Percentiles rank a stretch among this genome's conserved stretches.
Conservation (phyloP, 768 basidiomycete genomes). For the Tylopilus sp. region DNA sequence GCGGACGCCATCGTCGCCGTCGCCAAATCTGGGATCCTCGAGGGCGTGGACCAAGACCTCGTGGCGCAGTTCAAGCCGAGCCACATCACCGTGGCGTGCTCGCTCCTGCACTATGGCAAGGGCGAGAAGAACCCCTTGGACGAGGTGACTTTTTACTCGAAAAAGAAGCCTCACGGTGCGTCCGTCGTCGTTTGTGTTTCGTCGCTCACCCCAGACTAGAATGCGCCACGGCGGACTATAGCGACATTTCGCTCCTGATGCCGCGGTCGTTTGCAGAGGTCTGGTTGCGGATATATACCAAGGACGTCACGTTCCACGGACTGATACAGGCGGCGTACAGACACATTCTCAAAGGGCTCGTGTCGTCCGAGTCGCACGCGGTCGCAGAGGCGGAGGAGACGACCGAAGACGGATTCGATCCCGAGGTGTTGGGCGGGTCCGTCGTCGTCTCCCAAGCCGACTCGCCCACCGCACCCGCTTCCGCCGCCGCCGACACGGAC, state of each 20-base stretch:
- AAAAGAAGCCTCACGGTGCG: conserved; percentile 56
- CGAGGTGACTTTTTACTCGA: conserved; percentile 70
- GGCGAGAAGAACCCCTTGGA: conserved; percentile 65
- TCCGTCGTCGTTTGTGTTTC: not conserved
- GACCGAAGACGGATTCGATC: conserved; percentile 17
- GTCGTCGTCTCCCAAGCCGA: no score
- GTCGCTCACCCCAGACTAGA: conserved; percentile 28
- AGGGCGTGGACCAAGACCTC: conserved; percentile 25
- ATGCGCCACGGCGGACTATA: conserved; percentile 42
- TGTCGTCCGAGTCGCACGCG: not conserved
- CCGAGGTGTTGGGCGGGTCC: not conserved
- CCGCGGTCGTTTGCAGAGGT: conserved; percentile 67
- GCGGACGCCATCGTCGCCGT: conserved; percentile 42
- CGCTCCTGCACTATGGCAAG: conserved; percentile 77
- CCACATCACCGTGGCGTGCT: conserved; percentile 63
- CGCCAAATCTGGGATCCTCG: conserved; percentile 30
- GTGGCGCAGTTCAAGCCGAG: conserved; percentile 37
- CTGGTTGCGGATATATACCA: conserved; percentile 67
- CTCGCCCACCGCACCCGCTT: no score
- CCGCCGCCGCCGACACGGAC: no score
- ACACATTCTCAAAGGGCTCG: conserved; percentile 31
- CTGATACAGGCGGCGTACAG: conserved; percentile 71
- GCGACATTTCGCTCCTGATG: conserved; percentile 63
- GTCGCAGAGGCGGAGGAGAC: not conserved
- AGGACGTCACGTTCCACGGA: conserved; percentile 52